Conservation (phyloP, 2,329 filamentous ascomycete genomes). For the Phyllosticta citriasiana region DNA sequence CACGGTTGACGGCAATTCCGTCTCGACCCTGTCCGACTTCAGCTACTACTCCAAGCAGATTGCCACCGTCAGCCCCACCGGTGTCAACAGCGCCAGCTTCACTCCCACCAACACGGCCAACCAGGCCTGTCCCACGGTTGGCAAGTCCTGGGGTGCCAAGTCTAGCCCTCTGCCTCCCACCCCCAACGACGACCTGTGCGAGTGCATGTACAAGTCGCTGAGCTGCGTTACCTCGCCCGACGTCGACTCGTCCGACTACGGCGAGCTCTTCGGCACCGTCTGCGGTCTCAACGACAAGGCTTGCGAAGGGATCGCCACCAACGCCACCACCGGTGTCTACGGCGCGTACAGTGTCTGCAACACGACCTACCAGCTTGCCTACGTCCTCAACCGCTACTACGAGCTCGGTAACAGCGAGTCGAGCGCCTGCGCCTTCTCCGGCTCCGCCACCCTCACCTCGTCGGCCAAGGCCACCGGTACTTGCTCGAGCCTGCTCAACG, state of each 20-base stretch:
- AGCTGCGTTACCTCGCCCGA: slow-evolving; percentile 55
- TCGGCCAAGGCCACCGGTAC: slow-evolving; percentile 35
- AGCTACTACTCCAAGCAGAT: slow-evolving; percentile 61
- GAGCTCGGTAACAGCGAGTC: slow-evolving; percentile 42
- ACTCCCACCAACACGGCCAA: slow-evolving; percentile 60
- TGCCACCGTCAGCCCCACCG: slow-evolving; percentile 54
- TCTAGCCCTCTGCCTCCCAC: slow-evolving; percentile 63
- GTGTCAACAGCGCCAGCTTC: slow-evolving; percentile 59
- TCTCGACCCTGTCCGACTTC: slow-evolving; percentile 65
- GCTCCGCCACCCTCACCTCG: slow-evolving; percentile 49
- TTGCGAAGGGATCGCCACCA: slow-evolving; percentile 59
- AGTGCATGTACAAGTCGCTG: slow-evolving; percentile 71
- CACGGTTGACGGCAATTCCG: slow-evolving; percentile 46
- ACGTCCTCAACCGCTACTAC: slow-evolving; percentile 67
- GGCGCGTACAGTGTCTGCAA: slow-evolving; percentile 73
- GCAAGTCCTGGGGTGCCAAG: slow-evolving; percentile 58
- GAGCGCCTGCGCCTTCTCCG: slow-evolving; percentile 61
- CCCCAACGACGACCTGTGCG: slow-evolving; percentile 69
- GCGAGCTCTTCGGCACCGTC: slow-evolving; percentile 62
- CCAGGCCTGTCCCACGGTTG: slow-evolving; percentile 59
- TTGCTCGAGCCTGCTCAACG: slow-evolving; percentile 51
- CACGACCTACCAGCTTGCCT: slow-evolving; percentile 59
- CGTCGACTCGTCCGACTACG: slow-evolving; percentile 50
- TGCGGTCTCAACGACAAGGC: slow-evolving; percentile 49
- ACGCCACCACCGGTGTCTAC: slow-evolving; percentile 58